Evolutionary conservation across 495 filamentous ascomycete genomes (phyloP).

Genomic region (Lindgomyces ingoldianus): DNA sequence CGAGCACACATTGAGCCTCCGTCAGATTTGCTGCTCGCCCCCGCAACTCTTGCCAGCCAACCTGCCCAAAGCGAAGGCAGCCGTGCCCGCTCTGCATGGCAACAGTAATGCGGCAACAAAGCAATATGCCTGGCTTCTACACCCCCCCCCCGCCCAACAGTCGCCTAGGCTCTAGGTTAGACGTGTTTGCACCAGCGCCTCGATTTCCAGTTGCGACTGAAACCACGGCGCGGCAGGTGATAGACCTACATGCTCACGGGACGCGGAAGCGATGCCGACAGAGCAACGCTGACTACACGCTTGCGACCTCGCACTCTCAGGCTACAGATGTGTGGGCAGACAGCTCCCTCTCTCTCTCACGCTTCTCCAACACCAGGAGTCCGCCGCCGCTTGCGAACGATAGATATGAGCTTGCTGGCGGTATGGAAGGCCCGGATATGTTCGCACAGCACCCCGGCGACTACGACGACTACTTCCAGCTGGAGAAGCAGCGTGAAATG

Average conservation of each 20-base stretch:
- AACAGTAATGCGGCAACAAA: slow-evolving; percentile 4
- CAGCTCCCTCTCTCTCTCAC: slow-evolving; percentile 24
- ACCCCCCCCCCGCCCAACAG: slow-evolving; percentile 2
- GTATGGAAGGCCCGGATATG: slow-evolving; percentile 60
- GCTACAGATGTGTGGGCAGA: slow-evolving; percentile 12
- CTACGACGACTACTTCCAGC: slow-evolving; percentile 46
- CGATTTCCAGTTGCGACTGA: slow-evolving; percentile 13
- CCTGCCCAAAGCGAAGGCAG: slow-evolving; percentile 9
- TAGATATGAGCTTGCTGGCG: slow-evolving; percentile 62
- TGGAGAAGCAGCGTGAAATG: slow-evolving; percentile 51
- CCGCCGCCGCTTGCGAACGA: slow-evolving; percentile 56
- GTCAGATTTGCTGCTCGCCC: too few species aligned
- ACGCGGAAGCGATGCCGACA: slow-evolving; percentile 30
- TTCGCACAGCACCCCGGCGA: slow-evolving; percentile 52
- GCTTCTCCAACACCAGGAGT: slow-evolving; percentile 36
- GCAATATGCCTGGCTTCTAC: slow-evolving; percentile 24
- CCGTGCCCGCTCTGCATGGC: slow-evolving; percentile 19
- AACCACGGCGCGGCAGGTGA: slow-evolving; percentile 22
- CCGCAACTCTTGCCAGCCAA: background rate
- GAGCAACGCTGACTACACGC: background rate
- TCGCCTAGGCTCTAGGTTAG: background rate
- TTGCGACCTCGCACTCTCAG: slow-evolving; percentile 1
- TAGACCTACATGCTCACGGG: slow-evolving; percentile 17
- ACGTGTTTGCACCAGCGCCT: slow-evolving; percentile 16
- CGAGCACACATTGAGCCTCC: too few species aligned